Percentiles rank a stretch among this genome's conserved stretches.
Conservation (phyloP, 2,329 filamentous ascomycete genomes). For the Scorias spongiosa region DNA sequence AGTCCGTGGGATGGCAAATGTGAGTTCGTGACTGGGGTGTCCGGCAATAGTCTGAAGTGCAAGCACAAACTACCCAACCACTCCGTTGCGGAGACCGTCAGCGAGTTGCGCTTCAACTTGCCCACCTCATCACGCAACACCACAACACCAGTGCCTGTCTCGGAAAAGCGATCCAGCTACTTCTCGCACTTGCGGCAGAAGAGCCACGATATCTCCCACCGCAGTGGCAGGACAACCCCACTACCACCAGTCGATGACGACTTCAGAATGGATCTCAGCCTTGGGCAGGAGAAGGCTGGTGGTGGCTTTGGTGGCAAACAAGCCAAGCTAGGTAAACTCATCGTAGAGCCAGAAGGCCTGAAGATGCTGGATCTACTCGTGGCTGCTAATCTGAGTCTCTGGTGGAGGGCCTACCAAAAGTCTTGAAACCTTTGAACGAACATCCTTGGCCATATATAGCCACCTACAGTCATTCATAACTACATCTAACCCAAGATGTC, state of each 20-base stretch:
- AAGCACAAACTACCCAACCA: constrained; percentile 15
- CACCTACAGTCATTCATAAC: too few species aligned
- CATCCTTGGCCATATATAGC: too few species aligned
- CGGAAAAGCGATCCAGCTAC: constrained; percentile 12
- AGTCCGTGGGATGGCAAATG: constrained; percentile 82
- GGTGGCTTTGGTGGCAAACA: constrained; percentile 74
- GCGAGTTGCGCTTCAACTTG: constrained; percentile 82
- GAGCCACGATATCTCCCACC: not conserved
- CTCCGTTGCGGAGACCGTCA: constrained; percentile 39
- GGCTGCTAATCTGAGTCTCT: constrained; percentile 79
- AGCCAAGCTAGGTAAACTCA: constrained; percentile 86
- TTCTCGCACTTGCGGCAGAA: constrained; percentile 2
- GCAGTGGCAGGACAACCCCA: not conserved
- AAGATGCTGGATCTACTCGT: constrained; percentile 94
- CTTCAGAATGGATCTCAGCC: constrained; percentile 49
- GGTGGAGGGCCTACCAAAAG: constrained; percentile 63
- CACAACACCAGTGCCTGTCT: constrained; percentile 11
- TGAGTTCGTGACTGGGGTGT: constrained; percentile 66
- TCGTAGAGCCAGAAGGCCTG: constrained; percentile 74
- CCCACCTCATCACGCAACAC: constrained; percentile 36
- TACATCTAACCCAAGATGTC: too few species aligned
- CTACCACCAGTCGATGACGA: constrained; percentile 8
- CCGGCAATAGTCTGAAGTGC: constrained; percentile 40
- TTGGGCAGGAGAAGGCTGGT: constrained; percentile 72
- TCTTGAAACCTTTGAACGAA: not conserved